Percentiles rank a stretch among this genome's conserved stretches.
Evolutionary conservation across 2,329 filamentous ascomycete genomes (phyloP).

Genomic region (Colletotrichum spaethianum): DNA sequence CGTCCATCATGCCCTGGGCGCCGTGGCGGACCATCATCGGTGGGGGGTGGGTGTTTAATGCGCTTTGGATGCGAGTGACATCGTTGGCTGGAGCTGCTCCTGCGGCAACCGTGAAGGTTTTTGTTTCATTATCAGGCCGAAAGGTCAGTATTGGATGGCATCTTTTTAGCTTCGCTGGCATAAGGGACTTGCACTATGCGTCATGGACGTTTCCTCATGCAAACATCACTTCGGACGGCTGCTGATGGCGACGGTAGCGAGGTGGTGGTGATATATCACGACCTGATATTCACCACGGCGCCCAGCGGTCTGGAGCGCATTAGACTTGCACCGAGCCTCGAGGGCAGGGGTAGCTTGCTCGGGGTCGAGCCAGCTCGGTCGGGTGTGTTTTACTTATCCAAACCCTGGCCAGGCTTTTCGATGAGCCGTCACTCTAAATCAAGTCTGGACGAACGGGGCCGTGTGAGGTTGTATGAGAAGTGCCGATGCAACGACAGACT

Average conservation of each 20-base stretch:
- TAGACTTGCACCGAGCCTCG: neutral
- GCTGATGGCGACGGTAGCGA: neutral
- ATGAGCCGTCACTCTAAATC: constrained; percentile 8
- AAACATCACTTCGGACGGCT: neutral
- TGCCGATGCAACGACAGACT: neutral
- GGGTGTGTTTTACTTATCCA: neutral
- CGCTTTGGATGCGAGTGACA: neutral
- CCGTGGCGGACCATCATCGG: neutral
- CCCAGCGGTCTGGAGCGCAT: neutral
- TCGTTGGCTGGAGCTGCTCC: neutral
- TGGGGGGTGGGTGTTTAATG: neutral
- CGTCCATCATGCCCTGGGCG: constrained; percentile 6
- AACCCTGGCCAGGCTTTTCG: neutral
- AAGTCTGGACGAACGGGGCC: constrained; percentile 5
- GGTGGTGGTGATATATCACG: neutral
- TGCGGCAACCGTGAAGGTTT: no score
- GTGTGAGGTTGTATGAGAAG: neutral
- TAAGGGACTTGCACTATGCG: neutral
- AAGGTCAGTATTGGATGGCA: neutral
- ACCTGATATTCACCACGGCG: neutral
- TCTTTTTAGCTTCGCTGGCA: no score
- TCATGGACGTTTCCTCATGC: neutral
- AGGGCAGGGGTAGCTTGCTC: neutral
- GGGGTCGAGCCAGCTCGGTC: neutral
- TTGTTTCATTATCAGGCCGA: no score